Conservation (phyloP, 345 rosid species). For the Combretum micranthum region DNA sequence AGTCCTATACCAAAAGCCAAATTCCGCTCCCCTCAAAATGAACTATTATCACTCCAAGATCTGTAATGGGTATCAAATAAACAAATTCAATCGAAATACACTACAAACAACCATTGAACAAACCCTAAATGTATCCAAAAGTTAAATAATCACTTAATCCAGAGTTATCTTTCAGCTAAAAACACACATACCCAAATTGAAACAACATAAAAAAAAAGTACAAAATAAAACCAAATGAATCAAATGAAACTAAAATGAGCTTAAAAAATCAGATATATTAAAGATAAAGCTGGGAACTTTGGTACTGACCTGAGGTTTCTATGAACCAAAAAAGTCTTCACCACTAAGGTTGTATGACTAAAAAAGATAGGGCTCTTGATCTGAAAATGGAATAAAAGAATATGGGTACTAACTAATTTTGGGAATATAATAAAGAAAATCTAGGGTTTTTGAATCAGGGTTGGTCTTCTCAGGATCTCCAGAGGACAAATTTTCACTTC, state of each 20-base stretch:
- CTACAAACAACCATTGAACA: slow-evolving; percentile 8
- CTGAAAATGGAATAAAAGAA: slow-evolving; percentile 11
- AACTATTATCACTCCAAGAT: slow-evolving; percentile 21
- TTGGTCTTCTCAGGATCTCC: slow-evolving; percentile 13
- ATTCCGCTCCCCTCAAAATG: slow-evolving; percentile 8
- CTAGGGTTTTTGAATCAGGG: slow-evolving; percentile 41
- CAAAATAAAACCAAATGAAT: not conserved
- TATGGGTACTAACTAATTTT: not conserved
- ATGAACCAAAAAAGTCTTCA: slow-evolving; percentile 1
- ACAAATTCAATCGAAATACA: slow-evolving; percentile 8
- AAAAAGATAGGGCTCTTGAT: slow-evolving; percentile 15
- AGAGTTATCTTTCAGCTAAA: slow-evolving; percentile 1
- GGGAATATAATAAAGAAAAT: slow-evolving; percentile 19
- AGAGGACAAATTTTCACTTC: slow-evolving; percentile 2
- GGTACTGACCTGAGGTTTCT: slow-evolving; percentile 14
- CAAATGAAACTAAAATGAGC: slow-evolving; percentile 6
- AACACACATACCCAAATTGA: slow-evolving; percentile 1
- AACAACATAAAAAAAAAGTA: not conserved
- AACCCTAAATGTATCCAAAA: slow-evolving; percentile 3
- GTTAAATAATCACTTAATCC: not conserved
- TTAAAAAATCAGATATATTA: not conserved
- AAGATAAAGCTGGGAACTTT: not conserved
- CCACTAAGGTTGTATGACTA: slow-evolving; percentile 7
- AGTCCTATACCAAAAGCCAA: slow-evolving; percentile 11
- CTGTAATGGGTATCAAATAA: slow-evolving; percentile 31